These are phyloP conservation scores for Wickerhamomyces bisporus DNA, from an alignment of 805 yeast species.

Conservation along the genomic window DNA sequence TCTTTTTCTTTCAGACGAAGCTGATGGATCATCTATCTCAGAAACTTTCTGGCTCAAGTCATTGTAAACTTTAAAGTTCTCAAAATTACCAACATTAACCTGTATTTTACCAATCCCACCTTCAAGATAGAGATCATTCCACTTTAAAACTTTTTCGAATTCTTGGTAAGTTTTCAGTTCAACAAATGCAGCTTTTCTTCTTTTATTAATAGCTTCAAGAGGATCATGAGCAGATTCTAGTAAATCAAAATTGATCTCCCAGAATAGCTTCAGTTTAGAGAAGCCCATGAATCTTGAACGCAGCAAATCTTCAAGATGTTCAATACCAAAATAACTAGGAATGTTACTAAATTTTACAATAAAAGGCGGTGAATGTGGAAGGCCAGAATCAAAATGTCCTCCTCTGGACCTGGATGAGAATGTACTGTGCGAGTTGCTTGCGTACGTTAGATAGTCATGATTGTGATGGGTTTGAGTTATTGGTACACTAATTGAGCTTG, in stretches of 20 bases:
- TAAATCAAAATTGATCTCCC: slow-evolving; percentile 39
- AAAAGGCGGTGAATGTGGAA: slow-evolving; percentile 44
- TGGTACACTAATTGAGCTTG: slow-evolving; percentile 52
- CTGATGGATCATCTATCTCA: slow-evolving; percentile 21
- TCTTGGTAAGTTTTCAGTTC: slow-evolving; percentile 49
- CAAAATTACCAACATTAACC: slow-evolving; percentile 22
- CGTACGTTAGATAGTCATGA: slow-evolving; percentile 5
- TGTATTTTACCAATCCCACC: slow-evolving; percentile 30
- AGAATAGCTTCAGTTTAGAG: slow-evolving; percentile 56
- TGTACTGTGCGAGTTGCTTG: slow-evolving; percentile 5
- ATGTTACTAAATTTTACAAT: slow-evolving; percentile 59
- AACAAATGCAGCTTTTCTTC: slow-evolving; percentile 58
- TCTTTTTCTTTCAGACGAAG: slow-evolving; percentile 8
- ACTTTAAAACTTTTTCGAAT: slow-evolving; percentile 52
- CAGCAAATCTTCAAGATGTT: slow-evolving; percentile 54
- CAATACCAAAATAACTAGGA: slow-evolving; percentile 48
- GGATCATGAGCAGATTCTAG: slow-evolving; percentile 25
- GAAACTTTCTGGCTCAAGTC: slow-evolving; percentile 18
- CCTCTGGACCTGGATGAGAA: not conserved
- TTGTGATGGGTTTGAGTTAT: slow-evolving; percentile 17
- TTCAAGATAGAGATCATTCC: slow-evolving; percentile 51
- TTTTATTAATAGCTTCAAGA: slow-evolving; percentile 20
- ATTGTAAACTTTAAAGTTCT: slow-evolving; percentile 18
- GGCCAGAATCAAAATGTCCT: not conserved
- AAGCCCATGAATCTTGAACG: slow-evolving; percentile 54